Evolutionary conservation across 352 stramenopile genomes (phyloP).

Genomic region (Halophytophthora polymorphica): DNA sequence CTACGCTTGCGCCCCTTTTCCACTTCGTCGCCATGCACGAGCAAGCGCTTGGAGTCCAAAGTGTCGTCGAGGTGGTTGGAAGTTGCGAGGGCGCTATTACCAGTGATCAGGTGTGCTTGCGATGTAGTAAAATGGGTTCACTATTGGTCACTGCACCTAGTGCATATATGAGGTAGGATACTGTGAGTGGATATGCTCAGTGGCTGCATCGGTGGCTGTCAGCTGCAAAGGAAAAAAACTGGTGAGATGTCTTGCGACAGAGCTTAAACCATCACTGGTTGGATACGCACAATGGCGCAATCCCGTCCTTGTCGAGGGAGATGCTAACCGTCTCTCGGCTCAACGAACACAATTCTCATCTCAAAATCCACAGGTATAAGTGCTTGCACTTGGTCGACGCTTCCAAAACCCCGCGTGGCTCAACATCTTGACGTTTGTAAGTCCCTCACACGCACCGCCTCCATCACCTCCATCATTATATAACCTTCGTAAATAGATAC

Average conservation of each 20-base stretch:
- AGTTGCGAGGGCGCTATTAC: too few species aligned
- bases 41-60: neutral
- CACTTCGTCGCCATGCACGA: neutral
- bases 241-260: constrained; percentile 68
- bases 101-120: too few species aligned
- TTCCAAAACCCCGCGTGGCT: constrained; percentile 27
- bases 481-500: constrained; percentile 28
- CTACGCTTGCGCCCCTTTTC: neutral
- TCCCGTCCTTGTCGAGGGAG: constrained; percentile 94
- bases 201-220: constrained; percentile 17
- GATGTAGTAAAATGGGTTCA: too few species aligned
- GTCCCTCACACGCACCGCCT: neutral
- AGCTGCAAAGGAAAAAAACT: constrained; percentile 50
- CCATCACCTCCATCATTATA: constrained; percentile 25
- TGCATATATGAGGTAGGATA: too few species aligned
- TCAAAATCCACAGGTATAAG: constrained; percentile 4
- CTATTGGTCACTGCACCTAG: too few species aligned
- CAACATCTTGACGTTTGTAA: constrained; percentile 24
- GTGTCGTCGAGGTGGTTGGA: neutral
- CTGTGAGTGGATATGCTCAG: too few species aligned
- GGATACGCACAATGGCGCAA: constrained; percentile 75
- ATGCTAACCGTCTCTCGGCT: constrained; percentile 94
- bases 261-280: constrained; percentile 86
- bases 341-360: constrained; percentile 76
- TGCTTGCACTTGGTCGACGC: constrained; percentile 14